A percentile compares a stretch with the other conserved stretches of the same genome.
phyloP scores from a whole-genome alignment of 176 grass and related monocot genomes.

The Eleusine indica region DNA sequence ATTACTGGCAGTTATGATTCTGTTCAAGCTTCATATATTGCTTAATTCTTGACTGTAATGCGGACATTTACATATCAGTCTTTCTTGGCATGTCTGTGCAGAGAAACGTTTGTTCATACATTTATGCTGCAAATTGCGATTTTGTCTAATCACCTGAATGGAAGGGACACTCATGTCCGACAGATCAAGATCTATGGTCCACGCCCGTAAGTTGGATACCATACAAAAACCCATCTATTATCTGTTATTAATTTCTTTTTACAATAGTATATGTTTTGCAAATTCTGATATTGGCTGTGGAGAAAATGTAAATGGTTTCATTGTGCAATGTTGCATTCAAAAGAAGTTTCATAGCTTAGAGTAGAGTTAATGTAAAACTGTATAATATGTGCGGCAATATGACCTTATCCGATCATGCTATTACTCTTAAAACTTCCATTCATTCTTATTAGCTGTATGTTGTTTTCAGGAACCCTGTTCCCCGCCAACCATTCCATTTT shows the following conservation, averaged over 20 bases:
- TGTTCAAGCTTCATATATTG: neutral
- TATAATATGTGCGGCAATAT: neutral
- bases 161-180: slow-evolving; percentile 85
- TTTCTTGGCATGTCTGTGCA: slow-evolving; percentile 49
- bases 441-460: neutral
- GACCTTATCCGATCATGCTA: neutral
- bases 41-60: neutral
- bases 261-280: neutral
- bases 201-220: slow-evolving; percentile 67
- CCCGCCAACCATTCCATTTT: slow-evolving; percentile 80
- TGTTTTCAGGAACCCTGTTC: slow-evolving; percentile 57
- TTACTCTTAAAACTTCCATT: neutral
- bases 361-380: neutral
- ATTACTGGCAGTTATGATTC: neutral
- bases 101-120: slow-evolving; percentile 85
- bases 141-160: slow-evolving; percentile 88
- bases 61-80: neutral
- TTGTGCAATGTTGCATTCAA: neutral
- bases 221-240: neutral
- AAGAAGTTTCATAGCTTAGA: neutral
- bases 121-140: slow-evolving; percentile 97
- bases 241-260: neutral
- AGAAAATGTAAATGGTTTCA: neutral
- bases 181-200: slow-evolving; percentile 96
- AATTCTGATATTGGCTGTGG: neutral